phyloP scores from a whole-genome alignment of 306 rosid genomes.

The Begonia loranthoides region DNA sequence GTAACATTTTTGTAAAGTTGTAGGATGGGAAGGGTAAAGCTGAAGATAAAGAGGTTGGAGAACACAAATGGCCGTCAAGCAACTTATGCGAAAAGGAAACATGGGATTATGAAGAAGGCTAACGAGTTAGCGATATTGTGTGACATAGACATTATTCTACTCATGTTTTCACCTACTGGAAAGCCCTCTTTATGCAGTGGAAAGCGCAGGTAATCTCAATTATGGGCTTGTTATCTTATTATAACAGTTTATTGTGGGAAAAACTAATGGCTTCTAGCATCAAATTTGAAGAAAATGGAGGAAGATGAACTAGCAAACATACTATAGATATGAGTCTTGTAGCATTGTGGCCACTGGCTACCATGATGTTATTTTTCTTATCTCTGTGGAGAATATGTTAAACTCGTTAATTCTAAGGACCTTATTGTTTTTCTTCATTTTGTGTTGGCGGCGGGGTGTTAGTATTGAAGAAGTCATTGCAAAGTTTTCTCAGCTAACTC shows the following conservation, averaged over 20 bases:
- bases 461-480: conserved; percentile 62
- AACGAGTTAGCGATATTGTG: conserved; percentile 71
- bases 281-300: too few relatives aligned
- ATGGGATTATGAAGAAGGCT: conserved; percentile 79
- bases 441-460: conserved; percentile 1
- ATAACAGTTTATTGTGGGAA: too few relatives aligned
- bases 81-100: conserved; percentile 72
- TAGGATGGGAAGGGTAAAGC: conserved; percentile 92
- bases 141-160: conserved; percentile 81
- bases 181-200: conserved; percentile 73
- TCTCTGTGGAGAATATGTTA: too few relatives aligned
- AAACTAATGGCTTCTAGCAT: too few relatives aligned
- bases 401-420: too few relatives aligned
- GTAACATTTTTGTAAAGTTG: conserved; percentile 5
- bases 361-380: too few relatives aligned
- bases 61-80: conserved; percentile 70
- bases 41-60: conserved; percentile 75
- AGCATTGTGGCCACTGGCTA: too few relatives aligned
- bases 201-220: conserved; percentile 35
- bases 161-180: conserved; percentile 89
- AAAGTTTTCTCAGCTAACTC: conserved; percentile 64
- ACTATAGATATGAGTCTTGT: too few relatives aligned
- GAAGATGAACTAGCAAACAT: too few relatives aligned
- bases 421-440: background rate
- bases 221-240: background rate